Evolutionary conservation across 306 rosid species (phyloP).

Genomic region (Rosa chinensis): DNA sequence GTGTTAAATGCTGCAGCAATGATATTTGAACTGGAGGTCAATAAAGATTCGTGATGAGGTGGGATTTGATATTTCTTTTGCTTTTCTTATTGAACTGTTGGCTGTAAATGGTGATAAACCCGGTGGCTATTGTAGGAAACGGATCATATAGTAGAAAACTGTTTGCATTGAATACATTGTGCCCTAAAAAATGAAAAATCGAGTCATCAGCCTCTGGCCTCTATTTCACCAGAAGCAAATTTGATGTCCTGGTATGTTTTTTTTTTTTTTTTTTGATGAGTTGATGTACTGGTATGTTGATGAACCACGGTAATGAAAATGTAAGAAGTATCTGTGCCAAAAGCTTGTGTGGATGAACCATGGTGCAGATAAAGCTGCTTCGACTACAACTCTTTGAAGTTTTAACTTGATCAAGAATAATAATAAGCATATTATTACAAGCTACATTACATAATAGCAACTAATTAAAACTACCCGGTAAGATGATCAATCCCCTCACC

Average conservation of each 20-base stretch:
- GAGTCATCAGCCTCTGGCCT: neutral
- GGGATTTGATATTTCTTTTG: neutral
- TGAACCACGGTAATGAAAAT: neutral
- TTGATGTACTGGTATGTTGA: too few relatives aligned
- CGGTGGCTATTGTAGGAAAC: neutral
- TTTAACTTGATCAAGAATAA: neutral
- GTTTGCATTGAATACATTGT: neutral
- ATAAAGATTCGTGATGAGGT: neutral
- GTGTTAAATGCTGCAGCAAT: neutral
- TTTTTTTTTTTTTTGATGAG: too few relatives aligned
- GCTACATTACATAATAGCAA: slow-evolving; percentile 36
- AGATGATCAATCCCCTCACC: slow-evolving; percentile 29
- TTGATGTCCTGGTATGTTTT: neutral
- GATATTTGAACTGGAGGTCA: neutral
- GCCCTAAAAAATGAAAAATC: neutral
- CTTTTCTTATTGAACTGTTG: neutral
- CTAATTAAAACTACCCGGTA: slow-evolving; percentile 24
- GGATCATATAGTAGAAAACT: neutral
- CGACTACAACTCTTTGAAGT: neutral
- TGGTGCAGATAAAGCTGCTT: neutral
- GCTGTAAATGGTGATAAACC: neutral
- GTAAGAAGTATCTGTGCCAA: neutral
- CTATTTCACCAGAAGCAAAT: neutral
- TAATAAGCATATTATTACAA: slow-evolving; percentile 17
- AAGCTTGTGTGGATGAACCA: neutral